Evolutionary conservation across 1,284 basidiomycete species (phyloP), one percentile per base, ranked within the genome.

Genomic region (Cutaneotrichosporon dermatis): DNA sequence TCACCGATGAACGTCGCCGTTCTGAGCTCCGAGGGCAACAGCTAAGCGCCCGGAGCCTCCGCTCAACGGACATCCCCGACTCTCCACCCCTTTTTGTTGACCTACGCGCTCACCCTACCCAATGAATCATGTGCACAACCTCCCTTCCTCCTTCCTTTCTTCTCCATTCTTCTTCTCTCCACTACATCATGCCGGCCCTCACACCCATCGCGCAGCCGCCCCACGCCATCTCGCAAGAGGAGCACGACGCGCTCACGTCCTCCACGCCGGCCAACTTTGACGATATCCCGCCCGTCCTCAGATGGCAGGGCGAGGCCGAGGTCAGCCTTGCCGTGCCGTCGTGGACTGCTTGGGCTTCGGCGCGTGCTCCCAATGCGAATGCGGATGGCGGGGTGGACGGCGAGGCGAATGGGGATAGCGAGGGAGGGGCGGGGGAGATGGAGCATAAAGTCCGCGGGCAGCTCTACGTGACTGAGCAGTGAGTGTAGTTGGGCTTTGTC

Each of bases 391-490:
- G 39, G 25, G 25, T 25, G 25, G 25, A 25, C 25, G 25, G 25
- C 25, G 25, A 25, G 25, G 25, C 25, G 25, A 25, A 25, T 25
- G 25, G 25, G 25, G 25, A 25, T 25, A 25, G 25, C 25, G 25
- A 25, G 25, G 25, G 2, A 3, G 25, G 25, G 25, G 25, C 25
- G 25, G 25, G 25, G 15, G 16, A 48, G 16, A 39, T 35, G n/a
- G 52, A 15, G 42, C 35, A 16, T 11, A 4, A n/a, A 16, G 76
- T 81, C 1, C 75, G 79, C 41, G 92, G 92, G 13, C 84, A 83
- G 0, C 78, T 94, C 4, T 92, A 87, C 70, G 81, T 94, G 36
- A 85, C 91, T 46, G 91, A 93, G 71, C 91, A 86, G 91, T 90
- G 62, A 59, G 79, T 76, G 1, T 25, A 3, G 25, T 25, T 25